Percentiles rank a stretch among this genome's conserved stretches.
phyloP scores from a whole-genome alignment of 768 basidiomycete species.

The Termitomyces sp. region DNA sequence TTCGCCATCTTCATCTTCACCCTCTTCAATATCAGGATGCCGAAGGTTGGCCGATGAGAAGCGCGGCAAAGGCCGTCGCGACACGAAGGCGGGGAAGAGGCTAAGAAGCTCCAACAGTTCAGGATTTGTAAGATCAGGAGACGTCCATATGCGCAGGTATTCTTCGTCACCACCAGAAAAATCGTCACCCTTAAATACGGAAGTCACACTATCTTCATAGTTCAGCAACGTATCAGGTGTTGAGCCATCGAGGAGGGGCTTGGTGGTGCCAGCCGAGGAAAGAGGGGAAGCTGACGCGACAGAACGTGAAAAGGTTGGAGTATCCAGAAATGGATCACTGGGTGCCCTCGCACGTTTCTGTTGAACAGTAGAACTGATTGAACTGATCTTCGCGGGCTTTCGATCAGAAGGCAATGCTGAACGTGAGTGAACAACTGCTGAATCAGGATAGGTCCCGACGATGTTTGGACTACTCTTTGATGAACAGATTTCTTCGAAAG shows the following conservation, averaged over 20 bases:
- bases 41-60: slow-evolving; percentile 46
- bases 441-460: slow-evolving; percentile 27
- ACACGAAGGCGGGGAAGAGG: slow-evolving; percentile 75
- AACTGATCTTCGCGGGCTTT: slow-evolving; percentile 34
- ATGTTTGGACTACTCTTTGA: slow-evolving; percentile 28
- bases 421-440: slow-evolving; percentile 43
- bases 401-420: slow-evolving; percentile 42
- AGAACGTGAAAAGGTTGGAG: slow-evolving; percentile 53
- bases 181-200: slow-evolving; percentile 23
- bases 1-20: slow-evolving; percentile 48
- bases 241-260: slow-evolving; percentile 24
- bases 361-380: slow-evolving; percentile 39
- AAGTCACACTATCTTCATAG: slow-evolving; percentile 29
- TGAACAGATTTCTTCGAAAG: slow-evolving; percentile 66
- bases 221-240: slow-evolving; percentile 33
- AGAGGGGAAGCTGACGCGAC: slow-evolving; percentile 50
- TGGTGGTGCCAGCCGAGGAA: slow-evolving; percentile 28
- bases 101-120: slow-evolving; percentile 65
- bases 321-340: slow-evolving; percentile 77
- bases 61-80: slow-evolving; percentile 63
- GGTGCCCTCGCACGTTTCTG: slow-evolving; percentile 68
- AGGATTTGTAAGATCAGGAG: slow-evolving; percentile 72
- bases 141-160: slow-evolving; percentile 74
- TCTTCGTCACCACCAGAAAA: slow-evolving; percentile 33
- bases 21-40: slow-evolving; percentile 64